A percentile compares a stretch with the other conserved stretches of the same genome.
Evolutionary conservation across 495 filamentous ascomycete species (phyloP).

Genomic region (Hyaloscypha bicolor): DNA sequence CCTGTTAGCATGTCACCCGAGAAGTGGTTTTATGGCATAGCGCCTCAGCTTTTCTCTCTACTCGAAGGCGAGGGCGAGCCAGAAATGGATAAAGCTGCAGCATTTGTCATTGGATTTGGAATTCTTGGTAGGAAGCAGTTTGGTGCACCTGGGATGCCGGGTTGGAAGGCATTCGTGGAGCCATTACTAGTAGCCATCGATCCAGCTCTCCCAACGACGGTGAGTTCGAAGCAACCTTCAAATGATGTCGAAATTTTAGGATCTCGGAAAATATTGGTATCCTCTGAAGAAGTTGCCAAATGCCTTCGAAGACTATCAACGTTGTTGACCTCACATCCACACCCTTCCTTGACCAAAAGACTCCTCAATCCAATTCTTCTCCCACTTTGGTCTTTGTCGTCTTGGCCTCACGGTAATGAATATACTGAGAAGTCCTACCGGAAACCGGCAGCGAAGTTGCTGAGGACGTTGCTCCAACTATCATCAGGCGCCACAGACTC

Average conservation of each 20-base stretch:
- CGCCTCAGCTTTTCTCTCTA: conserved; percentile 65
- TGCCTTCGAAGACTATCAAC: conserved; percentile 60
- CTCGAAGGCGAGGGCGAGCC: conserved; percentile 66
- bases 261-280: conserved; percentile 39
- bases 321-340: conserved; percentile 67
- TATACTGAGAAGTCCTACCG: conserved; percentile 35
- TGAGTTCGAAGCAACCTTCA: neutral
- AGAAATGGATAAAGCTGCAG: conserved; percentile 66
- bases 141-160: conserved; percentile 69
- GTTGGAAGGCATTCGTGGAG: conserved; percentile 68
- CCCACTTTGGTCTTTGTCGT: conserved; percentile 69
- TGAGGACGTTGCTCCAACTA: conserved; percentile 50
- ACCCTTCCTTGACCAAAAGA: conserved; percentile 72
- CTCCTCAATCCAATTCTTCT: conserved; percentile 64
- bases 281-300: conserved; percentile 42
- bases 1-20: conserved; percentile 59
- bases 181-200: conserved; percentile 66
- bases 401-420: conserved; percentile 44
- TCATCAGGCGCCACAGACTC: conserved; percentile 36
- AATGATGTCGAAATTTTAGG: conserved; percentile 28
- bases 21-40: conserved; percentile 63
- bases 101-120: conserved; percentile 74
- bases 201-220: conserved; percentile 43
- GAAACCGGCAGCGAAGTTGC: conserved; percentile 41
- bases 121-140: conserved; percentile 66